phyloP scores from a whole-genome alignment of 257 asterid genomes.

The Schizonepeta tenuifolia region DNA sequence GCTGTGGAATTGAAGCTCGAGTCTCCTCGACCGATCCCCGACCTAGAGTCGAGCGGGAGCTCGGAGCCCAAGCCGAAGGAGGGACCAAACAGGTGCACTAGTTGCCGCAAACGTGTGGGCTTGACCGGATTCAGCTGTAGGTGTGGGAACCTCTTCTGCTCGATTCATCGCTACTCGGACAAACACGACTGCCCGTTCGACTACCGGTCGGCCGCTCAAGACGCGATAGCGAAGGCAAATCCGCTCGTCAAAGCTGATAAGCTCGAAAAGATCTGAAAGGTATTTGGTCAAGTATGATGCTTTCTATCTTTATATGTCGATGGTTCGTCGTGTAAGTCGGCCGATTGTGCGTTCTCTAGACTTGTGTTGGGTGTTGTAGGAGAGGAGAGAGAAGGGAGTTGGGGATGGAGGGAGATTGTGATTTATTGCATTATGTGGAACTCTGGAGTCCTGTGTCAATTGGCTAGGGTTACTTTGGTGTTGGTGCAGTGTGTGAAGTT shows the following conservation, averaged over 20 bases:
- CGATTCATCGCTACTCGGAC: conserved; percentile 62
- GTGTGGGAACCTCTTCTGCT: conserved; percentile 63
- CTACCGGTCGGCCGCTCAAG: conserved; percentile 54
- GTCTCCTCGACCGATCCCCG: conserved; percentile 36
- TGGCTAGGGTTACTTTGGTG: conserved; percentile 41
- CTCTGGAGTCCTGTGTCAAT: conserved; percentile 37
- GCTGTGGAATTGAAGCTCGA: conserved; percentile 37
- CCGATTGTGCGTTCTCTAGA: conserved; percentile 32
- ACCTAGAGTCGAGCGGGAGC: conserved; percentile 28
- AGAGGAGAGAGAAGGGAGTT: neutral
- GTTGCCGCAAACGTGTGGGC: conserved; percentile 64
- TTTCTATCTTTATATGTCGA: conserved; percentile 22
- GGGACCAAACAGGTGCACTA: conserved; percentile 55
- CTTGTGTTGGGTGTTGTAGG: conserved; percentile 32
- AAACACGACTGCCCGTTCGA: conserved; percentile 63
- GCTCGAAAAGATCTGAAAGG: conserved; percentile 56
- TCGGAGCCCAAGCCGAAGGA: conserved; percentile 44
- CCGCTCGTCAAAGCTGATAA: conserved; percentile 61
- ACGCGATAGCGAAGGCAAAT: conserved; percentile 64
- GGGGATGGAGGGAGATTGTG: conserved; percentile 32
- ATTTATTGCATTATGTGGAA: conserved; percentile 32
- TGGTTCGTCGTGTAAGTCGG: conserved; percentile 12
- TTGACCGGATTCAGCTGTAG: conserved; percentile 58
- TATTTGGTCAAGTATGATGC: conserved; percentile 25
- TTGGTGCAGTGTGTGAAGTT: conserved; percentile 43